These are phyloP conservation scores for Neurospora sp. DNA, from an alignment of 2,329 filamentous ascomycete genomes.

Conservation along the genomic window DNA sequence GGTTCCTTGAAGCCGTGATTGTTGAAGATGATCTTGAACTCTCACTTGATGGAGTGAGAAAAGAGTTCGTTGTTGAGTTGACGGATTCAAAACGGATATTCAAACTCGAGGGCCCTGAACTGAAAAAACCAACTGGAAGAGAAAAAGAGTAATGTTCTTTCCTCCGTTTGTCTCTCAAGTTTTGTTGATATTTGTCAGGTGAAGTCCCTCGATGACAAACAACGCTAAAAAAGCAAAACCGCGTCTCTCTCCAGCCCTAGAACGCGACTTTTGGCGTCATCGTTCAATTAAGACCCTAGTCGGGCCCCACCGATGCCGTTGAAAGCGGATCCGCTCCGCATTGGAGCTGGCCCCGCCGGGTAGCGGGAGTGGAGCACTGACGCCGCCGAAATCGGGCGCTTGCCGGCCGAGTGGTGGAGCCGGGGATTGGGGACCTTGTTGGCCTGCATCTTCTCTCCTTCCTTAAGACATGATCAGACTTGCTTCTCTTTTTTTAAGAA, in stretches of 20 bases:
- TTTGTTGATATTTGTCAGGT: not conserved
- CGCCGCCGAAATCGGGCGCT: not conserved
- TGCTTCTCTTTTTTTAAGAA: not conserved
- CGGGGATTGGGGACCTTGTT: not conserved
- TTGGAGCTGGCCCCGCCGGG: not conserved
- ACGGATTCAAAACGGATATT: not conserved
- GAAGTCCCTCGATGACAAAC: not conserved
- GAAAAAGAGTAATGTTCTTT: not conserved
- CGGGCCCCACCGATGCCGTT: not conserved
- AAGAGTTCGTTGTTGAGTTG: not conserved
- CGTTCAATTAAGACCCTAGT: not conserved
- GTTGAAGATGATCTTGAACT: not conserved
- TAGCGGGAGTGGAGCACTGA: not conserved
- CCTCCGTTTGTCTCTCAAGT: not conserved
- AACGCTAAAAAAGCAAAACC: conserved; percentile 7
- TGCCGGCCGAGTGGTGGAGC: not conserved
- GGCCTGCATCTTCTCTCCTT: not conserved
- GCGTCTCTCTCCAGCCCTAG: conserved; percentile 5
- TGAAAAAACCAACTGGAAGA: not conserved
- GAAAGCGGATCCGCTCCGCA: not conserved
- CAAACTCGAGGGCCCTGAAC: not conserved
- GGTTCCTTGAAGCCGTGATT: not conserved
- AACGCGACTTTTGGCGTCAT: conserved; percentile 19
- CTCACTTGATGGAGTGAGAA: not conserved
- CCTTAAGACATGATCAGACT: not conserved